phyloP scores from a whole-genome alignment of 306 rosid species.

The Begonia loranthoides region DNA sequence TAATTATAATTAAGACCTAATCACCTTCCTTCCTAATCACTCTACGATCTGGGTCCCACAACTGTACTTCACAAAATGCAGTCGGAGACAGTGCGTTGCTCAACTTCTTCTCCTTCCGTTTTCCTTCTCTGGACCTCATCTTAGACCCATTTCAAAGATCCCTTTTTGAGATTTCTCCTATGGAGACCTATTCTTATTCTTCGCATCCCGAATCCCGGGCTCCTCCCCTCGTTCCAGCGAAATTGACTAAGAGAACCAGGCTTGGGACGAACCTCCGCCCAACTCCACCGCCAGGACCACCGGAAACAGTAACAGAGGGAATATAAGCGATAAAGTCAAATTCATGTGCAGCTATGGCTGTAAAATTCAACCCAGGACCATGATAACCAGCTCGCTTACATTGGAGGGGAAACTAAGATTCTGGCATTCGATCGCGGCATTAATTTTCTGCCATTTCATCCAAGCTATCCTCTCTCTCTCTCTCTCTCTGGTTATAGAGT shows the following conservation, averaged over 20 bases:
- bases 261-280: constrained; percentile 38
- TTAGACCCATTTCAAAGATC: not conserved
- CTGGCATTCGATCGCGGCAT: constrained; percentile 56
- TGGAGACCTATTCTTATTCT: constrained; percentile 52
- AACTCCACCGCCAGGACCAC: constrained; percentile 1
- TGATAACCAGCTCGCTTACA: constrained; percentile 61
- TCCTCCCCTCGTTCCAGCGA: constrained; percentile 78
- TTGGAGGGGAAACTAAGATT: constrained; percentile 86
- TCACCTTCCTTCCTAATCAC: not conserved
- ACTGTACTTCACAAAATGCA: not conserved
- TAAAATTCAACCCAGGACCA: constrained; percentile 61
- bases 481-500: constrained; percentile 17
- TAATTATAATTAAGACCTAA: too few relatives aligned
- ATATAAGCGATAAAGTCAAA: constrained; percentile 34
- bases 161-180: constrained; percentile 5
- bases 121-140: not conserved
- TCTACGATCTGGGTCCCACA: not conserved
- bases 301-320: not conserved
- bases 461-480: constrained; percentile 53
- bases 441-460: constrained; percentile 26
- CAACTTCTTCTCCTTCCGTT: not conserved
- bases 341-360: constrained; percentile 85
- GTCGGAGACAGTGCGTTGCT: not conserved
- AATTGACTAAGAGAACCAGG: constrained; percentile 28
- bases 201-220: constrained; percentile 51